A percentile compares a stretch with the other conserved stretches of the same genome.
Evolutionary conservation across 768 basidiomycete genomes (phyloP).

Genomic region (Hortiboletus campestris): DNA sequence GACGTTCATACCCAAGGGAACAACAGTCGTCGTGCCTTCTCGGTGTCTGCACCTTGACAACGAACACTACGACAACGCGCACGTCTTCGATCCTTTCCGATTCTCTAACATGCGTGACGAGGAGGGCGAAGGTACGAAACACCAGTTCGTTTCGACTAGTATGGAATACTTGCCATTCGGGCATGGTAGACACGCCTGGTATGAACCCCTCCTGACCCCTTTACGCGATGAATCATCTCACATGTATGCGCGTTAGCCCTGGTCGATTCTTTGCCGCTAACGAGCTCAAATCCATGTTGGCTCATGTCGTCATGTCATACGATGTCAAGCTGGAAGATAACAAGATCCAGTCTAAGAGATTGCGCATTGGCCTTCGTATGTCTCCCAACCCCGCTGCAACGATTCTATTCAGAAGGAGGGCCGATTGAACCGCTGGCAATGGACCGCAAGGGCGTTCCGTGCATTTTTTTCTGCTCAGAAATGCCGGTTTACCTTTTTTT

Average conservation of each 20-base stretch:
- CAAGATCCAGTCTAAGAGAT: neutral
- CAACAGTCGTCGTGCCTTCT: too few relatives aligned
- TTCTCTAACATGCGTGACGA: conserved; percentile 39
- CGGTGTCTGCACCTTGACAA: too few relatives aligned
- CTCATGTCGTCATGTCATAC: conserved; percentile 9
- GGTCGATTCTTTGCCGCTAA: conserved; percentile 11
- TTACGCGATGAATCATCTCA: neutral
- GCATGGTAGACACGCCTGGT: conserved; percentile 23
- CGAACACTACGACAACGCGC: too few relatives aligned
- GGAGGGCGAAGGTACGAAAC: conserved; percentile 32
- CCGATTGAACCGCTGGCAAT: too few relatives aligned
- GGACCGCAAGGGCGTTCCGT: too few relatives aligned
- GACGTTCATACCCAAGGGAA: too few relatives aligned
- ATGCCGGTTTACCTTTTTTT: too few relatives aligned
- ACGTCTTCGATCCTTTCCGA: conserved; percentile 22
- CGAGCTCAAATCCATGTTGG: conserved; percentile 13
- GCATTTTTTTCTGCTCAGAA: too few relatives aligned
- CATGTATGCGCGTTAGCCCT: neutral
- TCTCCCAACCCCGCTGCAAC: neutral
- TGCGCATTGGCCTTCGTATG: too few relatives aligned
- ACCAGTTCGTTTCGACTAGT: conserved; percentile 37
- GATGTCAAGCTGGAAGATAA: conserved; percentile 8
- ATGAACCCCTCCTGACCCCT: neutral
- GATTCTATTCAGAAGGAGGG: neutral
- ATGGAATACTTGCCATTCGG: conserved; percentile 39